Evolutionary conservation across 75 land plant genomes (phyloP).

Genomic region (Pseudotsuga menziesii): DNA sequence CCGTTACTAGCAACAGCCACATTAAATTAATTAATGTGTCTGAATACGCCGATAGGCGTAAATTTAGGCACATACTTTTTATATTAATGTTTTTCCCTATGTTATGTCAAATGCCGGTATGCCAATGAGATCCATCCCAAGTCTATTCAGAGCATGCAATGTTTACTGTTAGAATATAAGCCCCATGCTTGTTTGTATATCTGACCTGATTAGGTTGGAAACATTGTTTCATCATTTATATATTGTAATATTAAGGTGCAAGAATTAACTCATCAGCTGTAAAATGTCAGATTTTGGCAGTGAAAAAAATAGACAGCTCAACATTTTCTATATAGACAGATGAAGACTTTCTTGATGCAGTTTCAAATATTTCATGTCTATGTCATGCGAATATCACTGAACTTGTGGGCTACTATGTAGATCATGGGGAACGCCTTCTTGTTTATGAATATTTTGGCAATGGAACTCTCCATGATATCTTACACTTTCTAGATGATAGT

Average conservation of each 20-base stretch:
- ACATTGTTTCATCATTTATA: not conserved
- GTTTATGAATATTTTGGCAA: constrained; percentile 74
- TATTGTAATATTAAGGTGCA: not conserved
- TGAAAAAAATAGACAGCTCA: constrained; percentile 71
- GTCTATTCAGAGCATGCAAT: not conserved
- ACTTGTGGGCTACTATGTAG: constrained; percentile 81
- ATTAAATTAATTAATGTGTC: no score
- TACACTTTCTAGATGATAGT: constrained; percentile 67
- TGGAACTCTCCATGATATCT: constrained; percentile 77
- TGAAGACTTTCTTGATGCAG: constrained; percentile 75
- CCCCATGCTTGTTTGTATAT: not conserved
- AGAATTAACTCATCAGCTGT: not conserved
- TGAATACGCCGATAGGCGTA: no score
- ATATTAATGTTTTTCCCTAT: no score
- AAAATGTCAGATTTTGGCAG: constrained; percentile 42
- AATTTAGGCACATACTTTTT: no score
- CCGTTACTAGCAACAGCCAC: no score
- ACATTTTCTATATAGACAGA: constrained; percentile 75
- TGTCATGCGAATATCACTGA: constrained; percentile 72
- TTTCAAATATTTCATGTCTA: constrained; percentile 79
- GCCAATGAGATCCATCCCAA: not conserved
- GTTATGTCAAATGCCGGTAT: not conserved
- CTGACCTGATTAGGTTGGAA: not conserved
- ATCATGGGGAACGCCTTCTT: constrained; percentile 85
- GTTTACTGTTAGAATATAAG: not conserved